These are phyloP conservation scores for Athelia sp. DNA, from an alignment of 1,284 basidiomycete genomes.

Conservation along the genomic window DNA sequence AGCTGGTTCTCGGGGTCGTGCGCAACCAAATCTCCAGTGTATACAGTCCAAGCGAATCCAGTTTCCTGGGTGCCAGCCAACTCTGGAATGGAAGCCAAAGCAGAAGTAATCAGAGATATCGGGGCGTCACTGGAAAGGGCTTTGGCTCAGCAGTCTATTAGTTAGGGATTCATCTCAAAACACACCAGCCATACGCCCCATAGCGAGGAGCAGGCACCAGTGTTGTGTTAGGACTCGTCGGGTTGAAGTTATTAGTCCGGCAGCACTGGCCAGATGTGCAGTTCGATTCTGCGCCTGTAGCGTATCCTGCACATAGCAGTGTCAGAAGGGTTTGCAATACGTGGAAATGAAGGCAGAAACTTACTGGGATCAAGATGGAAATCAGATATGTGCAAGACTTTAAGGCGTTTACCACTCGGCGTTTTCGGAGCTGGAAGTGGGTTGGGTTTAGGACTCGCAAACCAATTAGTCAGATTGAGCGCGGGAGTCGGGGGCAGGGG, in stretches of 20 bases:
- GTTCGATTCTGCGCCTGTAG: conserved; percentile 70
- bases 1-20: conserved; percentile 66
- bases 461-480: conserved; percentile 52
- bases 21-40: conserved; percentile 74
- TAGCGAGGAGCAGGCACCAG: conserved; percentile 61
- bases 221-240: conserved; percentile 41
- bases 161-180: background rate
- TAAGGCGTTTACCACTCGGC: conserved; percentile 60
- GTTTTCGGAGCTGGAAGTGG: conserved; percentile 51
- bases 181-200: conserved; percentile 28
- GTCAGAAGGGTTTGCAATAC: no score
- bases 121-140: conserved; percentile 58
- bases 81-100: conserved; percentile 63
- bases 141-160: no score
- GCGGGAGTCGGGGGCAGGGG: conserved; percentile 44
- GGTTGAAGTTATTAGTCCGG: conserved; percentile 51
- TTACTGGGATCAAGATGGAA: conserved; percentile 72
- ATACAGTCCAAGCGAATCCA: conserved; percentile 65
- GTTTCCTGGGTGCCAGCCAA: conserved; percentile 56
- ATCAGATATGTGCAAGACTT: conserved; percentile 75
- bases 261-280: conserved; percentile 73
- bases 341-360: conserved; percentile 9
- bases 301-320: conserved; percentile 42
- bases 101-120: conserved; percentile 55
- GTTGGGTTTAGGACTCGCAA: conserved; percentile 64